Percentiles rank a stretch among this genome's conserved stretches.
These are phyloP conservation scores for Aurifilum marmelostoma DNA, from an alignment of 2,329 filamentous ascomycete species.

Conservation along the genomic window DNA sequence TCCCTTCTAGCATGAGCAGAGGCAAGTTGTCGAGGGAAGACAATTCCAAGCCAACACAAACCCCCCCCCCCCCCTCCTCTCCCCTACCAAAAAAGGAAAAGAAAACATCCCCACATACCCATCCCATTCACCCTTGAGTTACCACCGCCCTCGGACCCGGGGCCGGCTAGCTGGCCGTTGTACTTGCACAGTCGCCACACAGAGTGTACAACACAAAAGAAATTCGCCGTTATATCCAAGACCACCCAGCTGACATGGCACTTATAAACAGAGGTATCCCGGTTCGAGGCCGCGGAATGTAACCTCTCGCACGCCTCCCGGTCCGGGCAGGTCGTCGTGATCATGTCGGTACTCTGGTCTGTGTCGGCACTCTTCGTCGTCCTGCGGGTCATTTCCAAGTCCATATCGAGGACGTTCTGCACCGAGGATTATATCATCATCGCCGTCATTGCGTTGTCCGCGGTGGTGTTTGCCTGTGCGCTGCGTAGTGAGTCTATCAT, in stretches of 20 bases:
- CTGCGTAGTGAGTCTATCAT: slow-evolving; percentile 21
- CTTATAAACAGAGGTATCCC: slow-evolving; percentile 12
- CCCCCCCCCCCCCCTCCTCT: too few species aligned
- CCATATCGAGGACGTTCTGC: slow-evolving; percentile 20
- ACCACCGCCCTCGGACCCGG: neutral
- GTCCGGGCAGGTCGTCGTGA: slow-evolving; percentile 13
- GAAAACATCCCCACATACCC: neutral
- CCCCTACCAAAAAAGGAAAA: too few species aligned
- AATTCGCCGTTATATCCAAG: too few species aligned
- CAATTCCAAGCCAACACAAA: neutral
- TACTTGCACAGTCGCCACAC: neutral
- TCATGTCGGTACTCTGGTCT: slow-evolving; percentile 17
- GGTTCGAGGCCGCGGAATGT: slow-evolving; percentile 15
- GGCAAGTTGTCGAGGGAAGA: neutral
- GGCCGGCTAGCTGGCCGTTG: too few species aligned
- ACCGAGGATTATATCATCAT: slow-evolving; percentile 27
- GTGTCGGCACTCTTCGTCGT: slow-evolving; percentile 11
- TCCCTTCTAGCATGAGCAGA: neutral
- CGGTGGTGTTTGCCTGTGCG: slow-evolving; percentile 8
- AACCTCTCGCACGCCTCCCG: slow-evolving; percentile 19
- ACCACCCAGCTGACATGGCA: neutral
- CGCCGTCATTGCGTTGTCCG: slow-evolving; percentile 4
- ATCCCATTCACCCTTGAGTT: neutral
- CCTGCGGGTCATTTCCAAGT: slow-evolving; percentile 18
- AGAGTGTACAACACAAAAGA: too few species aligned